Conservation (phyloP, 352 stramenopile genomes). For the Pythium volutum region DNA sequence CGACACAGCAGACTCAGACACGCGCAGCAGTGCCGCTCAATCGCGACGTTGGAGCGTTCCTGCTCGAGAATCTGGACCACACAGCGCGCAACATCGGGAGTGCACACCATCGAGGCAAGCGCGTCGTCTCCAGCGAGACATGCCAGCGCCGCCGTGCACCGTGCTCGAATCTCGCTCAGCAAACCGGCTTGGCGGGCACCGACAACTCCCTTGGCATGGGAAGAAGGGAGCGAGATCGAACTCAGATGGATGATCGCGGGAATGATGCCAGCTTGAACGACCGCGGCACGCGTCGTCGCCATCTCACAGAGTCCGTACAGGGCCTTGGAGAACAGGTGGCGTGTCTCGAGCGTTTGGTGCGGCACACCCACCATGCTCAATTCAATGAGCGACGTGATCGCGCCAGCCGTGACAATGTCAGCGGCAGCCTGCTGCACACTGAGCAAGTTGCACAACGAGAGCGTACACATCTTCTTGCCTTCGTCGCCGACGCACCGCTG, state of each 20-base stretch:
- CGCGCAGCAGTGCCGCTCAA: constrained; percentile 68
- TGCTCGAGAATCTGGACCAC: constrained; percentile 49
- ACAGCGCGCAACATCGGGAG: constrained; percentile 47
- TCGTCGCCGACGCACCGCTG: constrained; percentile 31
- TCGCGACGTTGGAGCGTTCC: constrained; percentile 50
- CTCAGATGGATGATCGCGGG: constrained; percentile 55
- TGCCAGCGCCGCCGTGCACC: constrained; percentile 60
- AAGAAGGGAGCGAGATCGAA: constrained; percentile 4
- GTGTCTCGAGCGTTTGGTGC: constrained; percentile 42
- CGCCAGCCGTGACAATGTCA: constrained; percentile 64
- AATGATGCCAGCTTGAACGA: constrained; percentile 52
- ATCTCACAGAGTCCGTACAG: constrained; percentile 68
- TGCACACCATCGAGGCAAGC: constrained; percentile 39
- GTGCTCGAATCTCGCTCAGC: constrained; percentile 49
- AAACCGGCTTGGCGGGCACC: constrained; percentile 15
- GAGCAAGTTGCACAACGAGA: constrained; percentile 75
- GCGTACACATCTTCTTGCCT: constrained; percentile 72
- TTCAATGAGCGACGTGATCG: constrained; percentile 59
- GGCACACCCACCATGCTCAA: constrained; percentile 43
- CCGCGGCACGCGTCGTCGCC: constrained; percentile 37
- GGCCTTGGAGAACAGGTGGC: constrained; percentile 61
- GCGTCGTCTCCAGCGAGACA: constrained; percentile 51
- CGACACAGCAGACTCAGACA: constrained; percentile 70
- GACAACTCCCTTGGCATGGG: background rate
- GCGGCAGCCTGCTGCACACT: constrained; percentile 68